These are phyloP conservation scores for Pelargonium australe DNA, from an alignment of 441 rosid genomes.

Conservation along the genomic window DNA sequence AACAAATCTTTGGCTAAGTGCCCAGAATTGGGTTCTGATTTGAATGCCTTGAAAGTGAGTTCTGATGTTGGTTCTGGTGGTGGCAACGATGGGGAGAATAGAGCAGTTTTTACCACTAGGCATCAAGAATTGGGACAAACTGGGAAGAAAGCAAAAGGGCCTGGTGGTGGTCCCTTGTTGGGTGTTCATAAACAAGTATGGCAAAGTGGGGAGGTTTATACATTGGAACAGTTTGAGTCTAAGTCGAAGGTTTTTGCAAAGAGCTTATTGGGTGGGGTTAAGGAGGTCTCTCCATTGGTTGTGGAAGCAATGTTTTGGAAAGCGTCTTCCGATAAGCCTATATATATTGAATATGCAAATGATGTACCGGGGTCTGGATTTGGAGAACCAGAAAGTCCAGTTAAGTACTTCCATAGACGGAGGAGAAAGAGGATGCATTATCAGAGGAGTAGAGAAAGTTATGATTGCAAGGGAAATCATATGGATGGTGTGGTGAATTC, in stretches of 20 bases:
- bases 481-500: constrained; percentile 21
- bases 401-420: constrained; percentile 53
- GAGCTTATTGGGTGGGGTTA: constrained; percentile 51
- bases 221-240: constrained; percentile 87
- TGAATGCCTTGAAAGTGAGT: constrained; percentile 27
- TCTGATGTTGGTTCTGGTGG: constrained; percentile 24
- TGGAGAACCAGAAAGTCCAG: constrained; percentile 73
- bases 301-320: constrained; percentile 92
- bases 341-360: constrained; percentile 89
- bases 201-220: constrained; percentile 95
- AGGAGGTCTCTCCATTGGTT: constrained; percentile 66
- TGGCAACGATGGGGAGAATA: constrained; percentile 38
- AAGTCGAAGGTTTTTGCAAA: constrained; percentile 76
- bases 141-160: constrained; percentile 54
- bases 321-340: constrained; percentile 76
- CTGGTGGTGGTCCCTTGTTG: constrained; percentile 30
- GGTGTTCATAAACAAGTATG: constrained; percentile 85
- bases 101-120: constrained; percentile 91
- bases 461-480: constrained; percentile 27
- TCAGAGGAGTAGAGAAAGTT: constrained; percentile 45
- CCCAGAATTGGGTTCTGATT: constrained; percentile 61
- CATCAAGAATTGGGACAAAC: constrained; percentile 88
- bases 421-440: constrained; percentile 68
- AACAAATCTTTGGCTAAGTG: constrained; percentile 70
- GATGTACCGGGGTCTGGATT: constrained; percentile 98